Evolutionary conservation across 768 basidiomycete species (phyloP).

Genomic region (Mrakia frigida): DNA sequence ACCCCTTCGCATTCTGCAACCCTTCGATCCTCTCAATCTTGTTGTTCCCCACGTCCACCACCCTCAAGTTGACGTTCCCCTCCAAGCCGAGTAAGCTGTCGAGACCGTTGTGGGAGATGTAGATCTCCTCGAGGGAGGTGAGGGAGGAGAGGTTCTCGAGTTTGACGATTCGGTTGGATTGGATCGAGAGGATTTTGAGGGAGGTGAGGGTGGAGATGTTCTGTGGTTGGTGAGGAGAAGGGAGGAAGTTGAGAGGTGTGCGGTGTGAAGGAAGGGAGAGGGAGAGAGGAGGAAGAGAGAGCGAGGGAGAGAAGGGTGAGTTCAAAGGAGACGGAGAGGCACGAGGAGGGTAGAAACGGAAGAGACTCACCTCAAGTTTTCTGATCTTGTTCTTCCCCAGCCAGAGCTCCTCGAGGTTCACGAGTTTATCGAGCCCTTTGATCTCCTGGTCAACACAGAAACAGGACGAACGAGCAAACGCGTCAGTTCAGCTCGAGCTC

Average conservation of each 20-base stretch:
- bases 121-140: conserved; percentile 74
- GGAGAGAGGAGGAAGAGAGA: background rate
- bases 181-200: conserved; percentile 75
- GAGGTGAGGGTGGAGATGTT: conserved; percentile 64
- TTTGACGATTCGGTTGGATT: conserved; percentile 84
- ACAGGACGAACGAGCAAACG: background rate
- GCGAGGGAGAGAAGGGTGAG: background rate
- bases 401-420: conserved; percentile 88
- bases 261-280: background rate
- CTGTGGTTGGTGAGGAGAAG: conserved; percentile 46
- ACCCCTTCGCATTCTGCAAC: conserved; percentile 62
- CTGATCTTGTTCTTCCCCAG: conserved; percentile 96
- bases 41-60: conserved; percentile 83
- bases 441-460: conserved; percentile 58
- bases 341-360: too few relatives aligned
- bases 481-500: background rate
- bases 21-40: conserved; percentile 74
- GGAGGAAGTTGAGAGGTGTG: background rate
- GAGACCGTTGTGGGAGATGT: conserved; percentile 90
- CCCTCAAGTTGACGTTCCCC: conserved; percentile 68
- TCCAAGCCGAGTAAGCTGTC: conserved; percentile 76
- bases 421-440: conserved; percentile 72
- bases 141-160: conserved; percentile 74
- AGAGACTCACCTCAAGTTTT: conserved; percentile 62
- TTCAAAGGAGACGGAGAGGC: background rate